phyloP scores from a whole-genome alignment of 1,284 basidiomycete species.

The Rhodotorula sp. region DNA sequence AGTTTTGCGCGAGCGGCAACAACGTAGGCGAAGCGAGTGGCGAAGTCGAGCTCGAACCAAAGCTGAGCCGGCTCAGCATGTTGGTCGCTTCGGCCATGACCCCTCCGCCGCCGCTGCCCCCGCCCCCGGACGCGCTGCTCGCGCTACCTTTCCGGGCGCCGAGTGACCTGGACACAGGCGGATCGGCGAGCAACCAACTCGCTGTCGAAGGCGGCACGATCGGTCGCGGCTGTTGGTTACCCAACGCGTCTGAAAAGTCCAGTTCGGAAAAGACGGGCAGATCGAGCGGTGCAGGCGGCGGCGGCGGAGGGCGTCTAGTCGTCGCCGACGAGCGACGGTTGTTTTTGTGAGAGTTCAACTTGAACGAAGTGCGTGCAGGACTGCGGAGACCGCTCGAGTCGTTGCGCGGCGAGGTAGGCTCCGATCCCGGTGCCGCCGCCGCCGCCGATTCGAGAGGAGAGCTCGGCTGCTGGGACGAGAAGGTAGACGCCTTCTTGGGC shows the following conservation, averaged over 20 bases:
- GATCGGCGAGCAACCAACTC: background rate
- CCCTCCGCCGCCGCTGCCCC: background rate
- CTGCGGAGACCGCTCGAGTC: slow-evolving; percentile 13
- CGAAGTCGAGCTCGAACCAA: background rate
- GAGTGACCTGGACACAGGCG: background rate
- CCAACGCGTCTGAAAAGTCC: slow-evolving; percentile 24
- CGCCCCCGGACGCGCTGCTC: background rate
- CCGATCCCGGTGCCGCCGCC: too few relatives aligned
- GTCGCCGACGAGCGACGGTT: background rate
- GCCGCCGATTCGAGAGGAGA: background rate
- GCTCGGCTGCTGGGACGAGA: background rate
- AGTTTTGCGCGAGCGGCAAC: background rate
- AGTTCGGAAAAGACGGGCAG: slow-evolving; percentile 35
- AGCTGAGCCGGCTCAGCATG: slow-evolving; percentile 9
- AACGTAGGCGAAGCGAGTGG: background rate
- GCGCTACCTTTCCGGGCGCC: background rate
- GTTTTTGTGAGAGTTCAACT: background rate
- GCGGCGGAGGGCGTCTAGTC: slow-evolving; percentile 24
- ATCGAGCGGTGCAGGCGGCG: slow-evolving; percentile 31
- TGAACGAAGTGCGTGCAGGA: background rate
- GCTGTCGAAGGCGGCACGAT: slow-evolving; percentile 2
- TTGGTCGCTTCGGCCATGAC: background rate
- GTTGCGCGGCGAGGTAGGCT: background rate
- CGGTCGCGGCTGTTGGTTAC: background rate
- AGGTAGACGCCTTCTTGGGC: slow-evolving; percentile 1